Evolutionary conservation across 345 rosid species (phyloP), one percentile per base, ranked within the genome.

Genomic region (Dipteronia dyeriana): DNA sequence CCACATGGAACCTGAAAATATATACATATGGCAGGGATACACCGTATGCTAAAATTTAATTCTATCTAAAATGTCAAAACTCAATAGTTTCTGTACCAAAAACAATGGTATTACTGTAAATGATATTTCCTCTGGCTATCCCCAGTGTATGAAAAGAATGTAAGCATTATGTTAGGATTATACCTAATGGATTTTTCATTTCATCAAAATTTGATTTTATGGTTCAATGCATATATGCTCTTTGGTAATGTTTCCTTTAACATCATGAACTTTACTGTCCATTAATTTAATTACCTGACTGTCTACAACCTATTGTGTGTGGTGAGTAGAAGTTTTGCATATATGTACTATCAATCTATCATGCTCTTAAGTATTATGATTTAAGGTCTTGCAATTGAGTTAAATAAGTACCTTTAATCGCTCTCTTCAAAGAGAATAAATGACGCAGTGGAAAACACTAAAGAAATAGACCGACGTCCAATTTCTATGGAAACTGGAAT

Each of bases 381-480:
- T 65, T 65, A 65, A 31, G 68, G 14, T 64, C 43, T 64, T 64
- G 41, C 41, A 1, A 64, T 64, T 31, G 68, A 31, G 34, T 65
- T 5, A 7, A 6, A 39, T 19, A 13, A 31, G 41, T 39, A 31
- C 29, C 43, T 67, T 41, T 10, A 67, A 39, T 41, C 9, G 6
- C 17, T 1, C 17, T 1, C 9, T 20, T 20, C 3, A n/a, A 19
- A 9, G 9, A 67, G 51, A 9, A 67, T 39, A 12, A n/a, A n/a
- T n/a, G n/a, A n/a, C n/a, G n/a, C n/a, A n/a, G n/a, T n/a, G n/a
- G n/a, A n/a, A n/a, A n/a, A n/a, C n/a, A n/a, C n/a, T n/a, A n/a
- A n/a, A n/a, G n/a, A n/a, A n/a, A n/a, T n/a, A n/a, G n/a, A n/a
- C n/a, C n/a, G n/a, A n/a, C n/a, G n/a, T n/a, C n/a, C n/a, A n/a